Conservation (phyloP, 768 basidiomycete genomes). For the Boletus speciosus region DNA sequence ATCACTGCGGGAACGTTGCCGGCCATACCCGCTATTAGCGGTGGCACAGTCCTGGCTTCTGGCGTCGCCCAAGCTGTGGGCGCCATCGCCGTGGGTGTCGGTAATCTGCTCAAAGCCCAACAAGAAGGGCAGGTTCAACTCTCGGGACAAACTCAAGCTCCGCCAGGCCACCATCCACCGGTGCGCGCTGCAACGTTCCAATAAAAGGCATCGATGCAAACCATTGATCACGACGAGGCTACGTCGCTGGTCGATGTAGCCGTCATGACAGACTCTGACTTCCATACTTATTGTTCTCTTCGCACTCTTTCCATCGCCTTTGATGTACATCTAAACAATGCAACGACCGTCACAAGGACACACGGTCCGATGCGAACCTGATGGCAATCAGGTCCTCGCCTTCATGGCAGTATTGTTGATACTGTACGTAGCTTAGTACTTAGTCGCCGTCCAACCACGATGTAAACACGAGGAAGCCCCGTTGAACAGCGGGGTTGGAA, state of each 20-base stretch:
- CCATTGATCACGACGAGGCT: constrained; percentile 6
- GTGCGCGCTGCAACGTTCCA: constrained; percentile 31
- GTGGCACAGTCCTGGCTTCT: constrained; percentile 69
- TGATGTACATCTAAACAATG: constrained; percentile 9
- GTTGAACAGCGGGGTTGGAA: constrained; percentile 19
- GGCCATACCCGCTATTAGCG: constrained; percentile 64
- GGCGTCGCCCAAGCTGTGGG: constrained; percentile 76
- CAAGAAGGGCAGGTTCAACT: constrained; percentile 38
- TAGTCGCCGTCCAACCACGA: constrained; percentile 24
- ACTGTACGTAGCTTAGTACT: constrained; percentile 19
- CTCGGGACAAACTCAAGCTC: constrained; percentile 19
- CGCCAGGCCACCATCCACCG: constrained; percentile 23
- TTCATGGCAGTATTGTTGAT: constrained; percentile 8
- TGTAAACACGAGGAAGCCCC: constrained; percentile 29
- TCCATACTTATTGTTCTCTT: constrained; percentile 21
- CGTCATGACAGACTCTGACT: constrained; percentile 14
- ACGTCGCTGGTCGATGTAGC: constrained; percentile 24
- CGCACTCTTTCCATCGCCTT: constrained; percentile 3
- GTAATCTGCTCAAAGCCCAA: constrained; percentile 50
- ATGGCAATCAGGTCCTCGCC: constrained; percentile 11
- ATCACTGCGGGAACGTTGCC: constrained; percentile 78
- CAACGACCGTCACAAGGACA: constrained; percentile 7
- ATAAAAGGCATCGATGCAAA: constrained; percentile 7
- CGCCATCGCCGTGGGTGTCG: constrained; percentile 73
- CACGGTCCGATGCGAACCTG: constrained; percentile 7